Evolutionary conservation across 441 rosid species (phyloP), one percentile per base, ranked within the genome.

Genomic region (Erodium moschatum): DNA sequence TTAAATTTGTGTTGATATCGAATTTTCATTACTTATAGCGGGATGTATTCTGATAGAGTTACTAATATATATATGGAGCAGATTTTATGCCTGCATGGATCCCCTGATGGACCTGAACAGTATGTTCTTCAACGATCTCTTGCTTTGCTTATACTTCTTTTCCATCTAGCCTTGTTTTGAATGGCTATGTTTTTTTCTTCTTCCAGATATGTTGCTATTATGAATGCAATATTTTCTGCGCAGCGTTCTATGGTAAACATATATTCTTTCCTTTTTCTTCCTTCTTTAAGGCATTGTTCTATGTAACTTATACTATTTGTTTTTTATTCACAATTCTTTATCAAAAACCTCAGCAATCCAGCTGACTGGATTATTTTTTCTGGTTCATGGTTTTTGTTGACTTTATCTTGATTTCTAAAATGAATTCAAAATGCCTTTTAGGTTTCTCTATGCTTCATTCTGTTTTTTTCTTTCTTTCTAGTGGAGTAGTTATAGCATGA

Each of bases 81-180:
- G 98, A 89, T 91, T 77, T 73, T 91, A 75, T 94, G 99, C 80
- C 83, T 94, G 91, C 99, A 89, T 85, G 99, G 97, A 76, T 89
- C 99, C 11, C 90, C 87, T 16, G 99, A 91, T 84, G 99, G 96
- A 69, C 94, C 97, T 46, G 97, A 91, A 77, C 99, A 94, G 99
- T 91, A 87, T 66, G 96, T 18, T 76, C 69, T 6, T 80, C 73
- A 69, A 9, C 38, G 64, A 63, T 38, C 31, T 35, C 78, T 61
- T 73, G 19, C 15, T 19, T 73, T 42, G 9, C n/a, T 70, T 64
- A 19, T 35, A 35, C 3, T 29, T 29, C 38, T 42, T 67, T 69
- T 65, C 72, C 73, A 68, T 60, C 33, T 12, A 5, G 18, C 31
- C 71, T 35, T 48, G 11, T 31, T 18, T 61, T 5, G 46, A 60